Evolutionary conservation across 805 yeast species (phyloP).

Genomic region (Ogataea pilisensis): DNA sequence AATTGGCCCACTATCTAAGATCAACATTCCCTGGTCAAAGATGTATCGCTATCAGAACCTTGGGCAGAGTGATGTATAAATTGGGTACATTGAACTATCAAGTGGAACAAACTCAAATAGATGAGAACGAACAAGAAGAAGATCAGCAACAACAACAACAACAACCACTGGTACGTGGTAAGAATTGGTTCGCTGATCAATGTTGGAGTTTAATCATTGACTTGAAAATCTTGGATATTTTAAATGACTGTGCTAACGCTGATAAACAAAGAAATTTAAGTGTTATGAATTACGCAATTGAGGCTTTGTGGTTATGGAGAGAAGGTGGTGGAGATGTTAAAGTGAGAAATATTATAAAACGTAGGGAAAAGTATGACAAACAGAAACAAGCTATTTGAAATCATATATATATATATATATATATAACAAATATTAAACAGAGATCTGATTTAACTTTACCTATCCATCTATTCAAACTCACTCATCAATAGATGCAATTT

Average conservation of each 20-base stretch:
- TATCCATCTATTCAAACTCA: slow-evolving; percentile 1
- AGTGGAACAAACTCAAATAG: slow-evolving; percentile 13
- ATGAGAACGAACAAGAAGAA: slow-evolving; percentile 26
- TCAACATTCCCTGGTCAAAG: slow-evolving; percentile 83
- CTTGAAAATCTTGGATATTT: slow-evolving; percentile 57
- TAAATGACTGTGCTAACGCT: slow-evolving; percentile 69
- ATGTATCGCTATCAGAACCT: slow-evolving; percentile 76
- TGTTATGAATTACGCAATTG: slow-evolving; percentile 78
- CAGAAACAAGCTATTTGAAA: background rate
- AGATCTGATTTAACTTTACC: too few relatives aligned
- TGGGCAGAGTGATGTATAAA: slow-evolving; percentile 84
- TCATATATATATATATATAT: background rate
- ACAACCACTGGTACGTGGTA: too few relatives aligned
- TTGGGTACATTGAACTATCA: slow-evolving; percentile 57
- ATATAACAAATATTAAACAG: too few relatives aligned
- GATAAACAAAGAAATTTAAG: slow-evolving; percentile 50
- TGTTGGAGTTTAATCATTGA: slow-evolving; percentile 72
- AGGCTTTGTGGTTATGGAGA: slow-evolving; percentile 89
- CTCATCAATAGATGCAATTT: slow-evolving; percentile 23
- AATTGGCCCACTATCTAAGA: slow-evolving; percentile 72
- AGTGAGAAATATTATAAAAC: slow-evolving; percentile 13
- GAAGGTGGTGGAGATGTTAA: slow-evolving; percentile 42
- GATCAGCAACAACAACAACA: slow-evolving; percentile 33
- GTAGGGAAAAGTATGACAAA: background rate
- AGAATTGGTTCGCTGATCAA: slow-evolving; percentile 44